Conservation (phyloP, 1,139 yeast genomes). For the Debaryomyces sp. region DNA sequence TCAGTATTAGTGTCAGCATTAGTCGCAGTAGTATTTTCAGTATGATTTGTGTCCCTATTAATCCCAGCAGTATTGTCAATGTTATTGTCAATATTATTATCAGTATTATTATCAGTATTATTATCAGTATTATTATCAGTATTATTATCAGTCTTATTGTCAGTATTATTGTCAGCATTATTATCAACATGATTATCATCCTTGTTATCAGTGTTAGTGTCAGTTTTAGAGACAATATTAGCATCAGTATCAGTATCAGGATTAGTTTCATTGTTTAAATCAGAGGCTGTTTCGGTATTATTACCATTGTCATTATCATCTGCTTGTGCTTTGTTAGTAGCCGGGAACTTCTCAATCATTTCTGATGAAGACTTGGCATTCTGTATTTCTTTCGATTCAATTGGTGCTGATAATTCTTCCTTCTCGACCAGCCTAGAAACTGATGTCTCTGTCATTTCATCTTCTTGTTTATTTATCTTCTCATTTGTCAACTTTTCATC, state of each 20-base stretch:
- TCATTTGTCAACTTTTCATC: background rate
- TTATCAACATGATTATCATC: no score
- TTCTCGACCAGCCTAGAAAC: background rate
- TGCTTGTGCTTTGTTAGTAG: background rate
- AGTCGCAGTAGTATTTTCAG: background rate
- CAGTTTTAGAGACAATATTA: no score
- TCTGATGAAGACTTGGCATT: background rate
- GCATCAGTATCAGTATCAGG: background rate
- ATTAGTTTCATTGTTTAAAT: background rate
- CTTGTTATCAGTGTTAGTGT: no score
- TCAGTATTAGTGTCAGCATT: background rate
- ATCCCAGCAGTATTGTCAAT: background rate
- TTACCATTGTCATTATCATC: background rate
- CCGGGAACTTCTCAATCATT: constrained; percentile 7
- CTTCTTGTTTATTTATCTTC: constrained; percentile 1
- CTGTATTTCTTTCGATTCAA: background rate
- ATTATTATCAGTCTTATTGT: background rate
- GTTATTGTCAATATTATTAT: background rate
- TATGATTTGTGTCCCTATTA: background rate
- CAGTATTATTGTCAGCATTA: no score
- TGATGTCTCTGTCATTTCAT: constrained; percentile 5
- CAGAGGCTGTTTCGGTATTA: no score
- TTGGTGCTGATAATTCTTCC: background rate
- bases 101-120: background rate
- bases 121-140: no score